A percentile compares a stretch with the other conserved stretches of the same genome.
Evolutionary conservation across 75 land plant genomes (phyloP).

Genomic region (Chamaecyparis obtusa): DNA sequence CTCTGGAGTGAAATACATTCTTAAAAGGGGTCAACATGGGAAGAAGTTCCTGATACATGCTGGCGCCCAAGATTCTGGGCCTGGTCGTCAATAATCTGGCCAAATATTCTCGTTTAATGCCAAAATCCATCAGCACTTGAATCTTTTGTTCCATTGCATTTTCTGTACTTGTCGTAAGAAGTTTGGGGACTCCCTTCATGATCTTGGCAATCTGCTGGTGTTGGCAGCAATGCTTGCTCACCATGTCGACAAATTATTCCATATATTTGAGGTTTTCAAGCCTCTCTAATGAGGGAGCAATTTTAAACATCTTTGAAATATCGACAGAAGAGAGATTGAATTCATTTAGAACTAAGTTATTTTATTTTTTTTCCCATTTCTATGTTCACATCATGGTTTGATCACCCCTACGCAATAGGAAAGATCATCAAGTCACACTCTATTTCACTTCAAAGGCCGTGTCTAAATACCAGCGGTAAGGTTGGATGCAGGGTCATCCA

Average conservation of each 20-base stretch:
- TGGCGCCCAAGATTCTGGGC: neutral
- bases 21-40: neutral
- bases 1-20: slow-evolving; percentile 17
- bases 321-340: neutral
- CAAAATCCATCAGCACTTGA: neutral
- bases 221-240: neutral
- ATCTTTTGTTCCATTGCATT: neutral
- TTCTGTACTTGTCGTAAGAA: neutral
- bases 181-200: neutral
- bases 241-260: neutral
- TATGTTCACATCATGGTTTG: too few relatives aligned
- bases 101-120: neutral
- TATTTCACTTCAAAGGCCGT: too few relatives aligned
- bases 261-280: neutral
- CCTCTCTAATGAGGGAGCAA: neutral
- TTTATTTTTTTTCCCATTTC: too few relatives aligned
- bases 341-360: too few relatives aligned
- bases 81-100: neutral
- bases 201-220: neutral
- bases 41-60: neutral
- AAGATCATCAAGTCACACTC: too few relatives aligned
- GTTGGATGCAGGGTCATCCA: too few relatives aligned
- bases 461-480: too few relatives aligned
- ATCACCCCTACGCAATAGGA: too few relatives aligned
- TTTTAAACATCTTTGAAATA: neutral